A percentile compares a stretch with the other conserved stretches of the same genome.
These are phyloP conservation scores for Xylaria sp. DNA, from an alignment of 2,329 filamentous ascomycete genomes.

Conservation along the genomic window DNA sequence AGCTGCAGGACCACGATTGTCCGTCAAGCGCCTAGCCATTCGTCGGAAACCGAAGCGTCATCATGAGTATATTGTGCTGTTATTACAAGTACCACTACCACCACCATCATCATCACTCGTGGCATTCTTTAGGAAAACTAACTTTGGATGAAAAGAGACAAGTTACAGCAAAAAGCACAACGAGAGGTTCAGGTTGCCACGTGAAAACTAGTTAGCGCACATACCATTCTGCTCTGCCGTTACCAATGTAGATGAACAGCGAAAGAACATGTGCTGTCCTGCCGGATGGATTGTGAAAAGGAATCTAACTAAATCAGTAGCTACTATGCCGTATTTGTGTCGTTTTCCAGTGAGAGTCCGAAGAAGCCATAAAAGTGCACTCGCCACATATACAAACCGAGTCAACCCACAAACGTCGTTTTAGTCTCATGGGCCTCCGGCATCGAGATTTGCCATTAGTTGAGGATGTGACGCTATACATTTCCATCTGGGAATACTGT, in stretches of 20 bases:
- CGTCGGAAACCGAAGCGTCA: constrained; percentile 33
- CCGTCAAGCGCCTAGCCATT: constrained; percentile 24
- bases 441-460: constrained; percentile 11
- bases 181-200: constrained; percentile 1
- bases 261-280: background rate
- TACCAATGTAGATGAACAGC: background rate
- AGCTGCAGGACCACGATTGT: constrained; percentile 29
- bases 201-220: constrained; percentile 5
- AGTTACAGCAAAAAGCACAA: constrained; percentile 1
- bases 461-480: constrained; percentile 9
- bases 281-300: background rate
- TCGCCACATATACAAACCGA: constrained; percentile 14
- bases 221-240: background rate
- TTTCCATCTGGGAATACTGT: background rate
- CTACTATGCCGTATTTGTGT: background rate
- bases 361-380: constrained; percentile 19
- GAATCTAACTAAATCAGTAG: background rate
- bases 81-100: background rate
- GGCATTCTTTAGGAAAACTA: background rate
- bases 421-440: constrained; percentile 8
- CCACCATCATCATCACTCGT: too few species aligned
- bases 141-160: background rate
- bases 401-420: constrained; percentile 4
- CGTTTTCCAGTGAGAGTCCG: background rate
- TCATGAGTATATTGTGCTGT: constrained; percentile 14